phyloP scores from a whole-genome alignment of 257 asterid genomes.

The Gynochthodes officinalis region DNA sequence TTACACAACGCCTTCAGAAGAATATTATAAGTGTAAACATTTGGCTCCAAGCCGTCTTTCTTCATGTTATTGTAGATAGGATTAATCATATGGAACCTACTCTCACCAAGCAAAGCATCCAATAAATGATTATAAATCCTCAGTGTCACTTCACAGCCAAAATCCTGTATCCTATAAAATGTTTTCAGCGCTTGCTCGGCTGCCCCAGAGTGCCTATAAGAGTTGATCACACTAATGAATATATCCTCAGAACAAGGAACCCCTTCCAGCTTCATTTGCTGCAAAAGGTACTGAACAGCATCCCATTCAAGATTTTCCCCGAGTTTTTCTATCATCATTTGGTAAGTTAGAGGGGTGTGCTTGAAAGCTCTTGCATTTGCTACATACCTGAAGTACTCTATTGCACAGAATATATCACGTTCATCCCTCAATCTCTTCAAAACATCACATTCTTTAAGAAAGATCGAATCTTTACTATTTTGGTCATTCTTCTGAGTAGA shows the following conservation, averaged over 20 bases:
- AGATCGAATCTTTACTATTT: conserved; percentile 4
- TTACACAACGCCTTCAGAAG: conserved; percentile 83
- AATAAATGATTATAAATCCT: conserved; percentile 76
- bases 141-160: conserved; percentile 72
- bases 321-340: conserved; percentile 64
- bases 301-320: conserved; percentile 57
- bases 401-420: conserved; percentile 40
- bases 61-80: conserved; percentile 78
- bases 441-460: conserved; percentile 56
- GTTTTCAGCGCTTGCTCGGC: conserved; percentile 71
- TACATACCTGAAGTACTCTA: conserved; percentile 61
- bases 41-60: conserved; percentile 82
- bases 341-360: conserved; percentile 71
- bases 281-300: conserved; percentile 74
- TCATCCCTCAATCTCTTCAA: conserved; percentile 50
- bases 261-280: conserved; percentile 80
- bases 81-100: conserved; percentile 65
- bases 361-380: conserved; percentile 57
- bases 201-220: conserved; percentile 45
- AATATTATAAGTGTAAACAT: conserved; percentile 78
- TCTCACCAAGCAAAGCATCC: conserved; percentile 81
- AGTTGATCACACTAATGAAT: conserved; percentile 57
- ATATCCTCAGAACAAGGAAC: conserved; percentile 59
- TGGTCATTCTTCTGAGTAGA: conserved; percentile 8
- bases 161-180: conserved; percentile 71